Base-by-base conservation (phyloP, 2,329 filamentous ascomycete genomes). In the Blumeriella jaapii region DNA sequence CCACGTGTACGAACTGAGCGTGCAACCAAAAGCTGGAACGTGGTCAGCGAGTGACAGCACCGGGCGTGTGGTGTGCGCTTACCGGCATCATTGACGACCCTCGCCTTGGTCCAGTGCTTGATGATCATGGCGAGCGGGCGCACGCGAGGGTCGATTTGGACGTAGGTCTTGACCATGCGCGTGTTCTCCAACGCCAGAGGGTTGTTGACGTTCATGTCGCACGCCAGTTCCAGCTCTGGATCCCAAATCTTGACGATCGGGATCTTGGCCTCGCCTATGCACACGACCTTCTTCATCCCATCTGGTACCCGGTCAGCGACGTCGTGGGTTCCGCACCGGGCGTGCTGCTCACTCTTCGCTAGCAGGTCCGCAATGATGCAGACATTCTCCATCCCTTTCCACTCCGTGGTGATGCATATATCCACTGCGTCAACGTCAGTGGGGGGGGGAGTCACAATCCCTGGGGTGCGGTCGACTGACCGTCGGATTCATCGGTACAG, bases 161-260 rank as follows among this genome's bases (percentile, higher is more conserved):
- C 85, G 60, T 98, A 98, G 1, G 86, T 94, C 56, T 87, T 84
- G 51, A 98, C 91, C 87, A 98, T 93, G 32, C 87, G 77, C 10
- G 91, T 98, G 54, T 98, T 98, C 59, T 96, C 87, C 42, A 98
- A 65, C 3, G 91, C 91, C 34, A 93, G 61, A 0, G 87, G 91
- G 52, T 96, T 98, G 64, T 98, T 98, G 62, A 98, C 87, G 51
- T 98, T 98, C 80, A 98, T 91, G 56, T 98, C 91, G 58, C 87
- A 95, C 11, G 86, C 82, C 32, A 98, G 67, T 46, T 78, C 68
- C 38, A 95, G 67, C 57, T 94, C 85, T 3, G 91, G 91, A 57
- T 98, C 91, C 87, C 91, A 98, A 37, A 94, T 83, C 64, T 96
- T 96, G 49, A 98, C 91, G 53, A 98, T 98, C 3, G 91, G 89